Base-by-base conservation (phyloP, 176 grass and related monocot species). In the Aegilops tauschii region DNA sequence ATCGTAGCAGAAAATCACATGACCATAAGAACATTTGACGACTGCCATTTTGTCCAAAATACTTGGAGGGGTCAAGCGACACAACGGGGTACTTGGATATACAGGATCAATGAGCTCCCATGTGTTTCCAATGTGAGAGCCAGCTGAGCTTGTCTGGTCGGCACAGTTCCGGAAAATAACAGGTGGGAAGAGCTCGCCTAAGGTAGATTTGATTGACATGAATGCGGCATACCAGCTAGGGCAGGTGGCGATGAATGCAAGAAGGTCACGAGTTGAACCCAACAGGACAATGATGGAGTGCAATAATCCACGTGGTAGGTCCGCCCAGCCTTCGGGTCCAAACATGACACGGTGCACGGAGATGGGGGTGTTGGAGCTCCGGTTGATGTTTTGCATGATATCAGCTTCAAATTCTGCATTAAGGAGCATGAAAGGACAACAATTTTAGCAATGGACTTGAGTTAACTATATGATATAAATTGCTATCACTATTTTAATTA, bases 211-310 rank as follows among this genome's bases (percentile, higher is more conserved):
- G 62, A 65, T 65, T 29, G 62, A 65, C 62, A 65, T 65, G 27
- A 65, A 65, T 29, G 62, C 25, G 12, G 25, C 4, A 14, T 65
- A 12, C 62, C 62, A 65, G 13, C 62, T 65, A 5, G 62, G 62
- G 28, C 62, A 65, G 27, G 62, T 65, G 62, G 25, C 25, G 12
- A 27, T 65, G 62, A 65, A 30, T 5, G 62, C 62, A 65, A 65
- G 11, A 65, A 65, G 27, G 62, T 65, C 12, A 12, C 27, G 62
- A 28, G 29, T 67, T 67, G 84, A 87, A 52, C 42, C 73, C 47
- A 92, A 18, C 35, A 72, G 69, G 35, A 52, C 5, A 73, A 92
- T 1, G 49, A 89, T 84, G 52, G 68, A 80, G 17, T 84, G 61
- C 45, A 92, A 69, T 12, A 84, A 49, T 7, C 18, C 45, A 14